These are phyloP conservation scores for Flaveria linearis DNA, from an alignment of 129 eudicot species.

Conservation along the genomic window DNA sequence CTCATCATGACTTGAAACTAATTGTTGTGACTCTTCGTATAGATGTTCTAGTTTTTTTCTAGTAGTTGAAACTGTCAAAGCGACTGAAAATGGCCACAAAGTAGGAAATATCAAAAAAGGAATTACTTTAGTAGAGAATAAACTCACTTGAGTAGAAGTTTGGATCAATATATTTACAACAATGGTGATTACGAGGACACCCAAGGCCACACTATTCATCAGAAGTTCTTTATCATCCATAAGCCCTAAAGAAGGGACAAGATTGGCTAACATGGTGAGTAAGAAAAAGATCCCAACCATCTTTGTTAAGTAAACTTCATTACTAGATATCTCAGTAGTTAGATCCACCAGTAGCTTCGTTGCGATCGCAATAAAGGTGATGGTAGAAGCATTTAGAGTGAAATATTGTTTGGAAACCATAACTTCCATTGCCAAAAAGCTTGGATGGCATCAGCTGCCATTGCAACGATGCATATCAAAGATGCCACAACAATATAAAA, in stretches of 20 bases:
- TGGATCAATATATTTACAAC: not conserved
- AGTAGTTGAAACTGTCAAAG: not conserved
- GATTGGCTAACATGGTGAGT: conserved; percentile 8
- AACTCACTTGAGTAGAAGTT: not conserved
- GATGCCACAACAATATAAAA: too few species aligned
- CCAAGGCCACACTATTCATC: not conserved
- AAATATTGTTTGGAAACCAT: too few species aligned
- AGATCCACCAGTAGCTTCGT: too few species aligned
- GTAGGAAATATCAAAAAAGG: not conserved
- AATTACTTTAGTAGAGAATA: not conserved
- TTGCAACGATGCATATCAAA: too few species aligned
- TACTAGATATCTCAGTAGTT: too few species aligned
- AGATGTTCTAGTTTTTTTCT: not conserved
- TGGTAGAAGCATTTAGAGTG: too few species aligned
- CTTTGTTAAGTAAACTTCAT: too few species aligned
- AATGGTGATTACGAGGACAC: not conserved
- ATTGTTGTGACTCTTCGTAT: not conserved
- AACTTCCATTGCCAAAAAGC: too few species aligned
- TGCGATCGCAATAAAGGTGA: too few species aligned
- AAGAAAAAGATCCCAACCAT: not conserved
- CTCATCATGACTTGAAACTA: not conserved
- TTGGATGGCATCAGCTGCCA: too few species aligned
- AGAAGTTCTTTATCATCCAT: conserved; percentile 7
- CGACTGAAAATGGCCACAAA: not conserved
- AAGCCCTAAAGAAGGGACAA: conserved; percentile 2